A percentile compares a stretch with the other conserved stretches of the same genome.
phyloP scores from a whole-genome alignment of 208 protist genomes.

The Acanthamoeba healyi region DNA sequence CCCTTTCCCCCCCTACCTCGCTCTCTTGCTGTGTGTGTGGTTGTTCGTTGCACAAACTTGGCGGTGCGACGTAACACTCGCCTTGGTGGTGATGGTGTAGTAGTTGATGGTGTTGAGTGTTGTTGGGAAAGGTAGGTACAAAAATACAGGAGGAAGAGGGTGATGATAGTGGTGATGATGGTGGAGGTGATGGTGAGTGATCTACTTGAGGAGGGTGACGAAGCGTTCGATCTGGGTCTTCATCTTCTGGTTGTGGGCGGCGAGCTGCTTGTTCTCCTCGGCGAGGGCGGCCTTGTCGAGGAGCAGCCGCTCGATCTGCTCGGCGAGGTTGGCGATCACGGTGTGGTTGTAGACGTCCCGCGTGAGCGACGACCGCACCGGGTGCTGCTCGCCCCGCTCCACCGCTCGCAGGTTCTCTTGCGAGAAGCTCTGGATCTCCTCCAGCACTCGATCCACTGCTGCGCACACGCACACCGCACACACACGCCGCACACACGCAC shows the following conservation, averaged over 20 bases:
- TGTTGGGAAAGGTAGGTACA: too few species aligned
- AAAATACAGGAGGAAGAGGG: too few species aligned
- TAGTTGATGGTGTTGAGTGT: too few species aligned
- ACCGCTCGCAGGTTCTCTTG: neutral
- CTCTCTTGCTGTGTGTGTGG: too few species aligned
- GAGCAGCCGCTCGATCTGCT: constrained; percentile 21
- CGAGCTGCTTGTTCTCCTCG: constrained; percentile 36
- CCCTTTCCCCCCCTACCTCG: too few species aligned
- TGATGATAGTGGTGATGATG: too few species aligned
- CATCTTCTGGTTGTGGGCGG: constrained; percentile 39
- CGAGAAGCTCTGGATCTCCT: neutral
- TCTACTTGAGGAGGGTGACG: constrained; percentile 25
- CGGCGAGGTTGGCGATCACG: neutral
- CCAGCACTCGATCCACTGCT: neutral
- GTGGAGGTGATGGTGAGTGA: too few species aligned
- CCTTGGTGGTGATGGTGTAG: too few species aligned
- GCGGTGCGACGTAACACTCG: too few species aligned
- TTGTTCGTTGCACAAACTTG: too few species aligned
- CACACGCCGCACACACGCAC: too few species aligned
- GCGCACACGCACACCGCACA: too few species aligned
- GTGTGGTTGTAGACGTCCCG: neutral
- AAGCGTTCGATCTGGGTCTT: constrained; percentile 59
- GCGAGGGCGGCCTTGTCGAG: neutral
- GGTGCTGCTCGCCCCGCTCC: neutral
- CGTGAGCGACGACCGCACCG: neutral